These are phyloP conservation scores for Rhodotorula taiwanensis DNA, from an alignment of 768 basidiomycete genomes.

Conservation along the genomic window DNA sequence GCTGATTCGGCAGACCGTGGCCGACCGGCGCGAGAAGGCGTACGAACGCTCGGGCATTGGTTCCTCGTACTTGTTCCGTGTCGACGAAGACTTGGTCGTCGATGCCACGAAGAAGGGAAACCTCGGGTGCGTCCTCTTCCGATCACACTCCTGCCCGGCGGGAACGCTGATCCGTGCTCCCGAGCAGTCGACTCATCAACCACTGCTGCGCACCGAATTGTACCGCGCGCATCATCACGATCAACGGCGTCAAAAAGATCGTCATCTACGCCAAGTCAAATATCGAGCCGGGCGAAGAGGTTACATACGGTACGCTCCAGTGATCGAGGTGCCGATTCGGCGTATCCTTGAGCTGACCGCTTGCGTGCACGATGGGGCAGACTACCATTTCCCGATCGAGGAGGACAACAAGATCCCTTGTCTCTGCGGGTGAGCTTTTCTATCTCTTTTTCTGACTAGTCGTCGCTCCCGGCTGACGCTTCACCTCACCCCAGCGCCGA, in stretches of 20 bases:
- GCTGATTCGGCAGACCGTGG: slow-evolving; percentile 70
- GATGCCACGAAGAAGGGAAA: slow-evolving; percentile 99
- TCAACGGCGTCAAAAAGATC: slow-evolving; percentile 57
- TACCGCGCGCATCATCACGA: slow-evolving; percentile 52
- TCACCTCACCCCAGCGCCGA: neutral
- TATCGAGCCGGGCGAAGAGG: slow-evolving; percentile 93
- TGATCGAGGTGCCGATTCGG: neutral
- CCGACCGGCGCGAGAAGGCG: slow-evolving; percentile 92
- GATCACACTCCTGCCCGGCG: slow-evolving; percentile 13
- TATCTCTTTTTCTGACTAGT: too few species aligned
- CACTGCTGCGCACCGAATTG: slow-evolving; percentile 87
- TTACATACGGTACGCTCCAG: slow-evolving; percentile 71
- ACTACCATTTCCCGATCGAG: slow-evolving; percentile 99
- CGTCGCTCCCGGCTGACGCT: neutral
- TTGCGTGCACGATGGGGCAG: slow-evolving; percentile 47
- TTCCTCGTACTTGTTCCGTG: slow-evolving; percentile 92
- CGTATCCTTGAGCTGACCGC: neutral
- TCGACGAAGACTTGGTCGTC: slow-evolving; percentile 95
- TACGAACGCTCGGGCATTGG: slow-evolving; percentile 97
- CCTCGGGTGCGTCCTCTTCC: slow-evolving; percentile 78
- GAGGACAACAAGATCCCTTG: slow-evolving; percentile 62
- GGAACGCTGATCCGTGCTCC: slow-evolving; percentile 6
- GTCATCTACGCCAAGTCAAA: slow-evolving; percentile 98
- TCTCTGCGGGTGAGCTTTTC: slow-evolving; percentile 56
- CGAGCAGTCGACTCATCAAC: slow-evolving; percentile 81